phyloP scores from a whole-genome alignment of 1,284 basidiomycete species.

The Sporisorium exsertum region DNA sequence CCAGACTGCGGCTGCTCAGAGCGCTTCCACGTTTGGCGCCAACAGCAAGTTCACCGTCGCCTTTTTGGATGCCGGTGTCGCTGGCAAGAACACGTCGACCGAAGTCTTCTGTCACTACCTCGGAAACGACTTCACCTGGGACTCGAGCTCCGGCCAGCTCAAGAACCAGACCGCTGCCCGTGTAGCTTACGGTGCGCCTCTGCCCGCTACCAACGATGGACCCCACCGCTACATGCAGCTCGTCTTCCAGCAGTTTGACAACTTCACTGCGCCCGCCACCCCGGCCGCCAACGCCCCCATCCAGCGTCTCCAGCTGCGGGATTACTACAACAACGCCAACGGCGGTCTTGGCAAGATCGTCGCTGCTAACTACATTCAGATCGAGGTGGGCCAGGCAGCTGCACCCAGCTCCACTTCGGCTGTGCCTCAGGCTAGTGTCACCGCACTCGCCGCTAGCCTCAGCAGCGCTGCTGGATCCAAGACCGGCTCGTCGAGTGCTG shows the following conservation, averaged over 20 bases:
- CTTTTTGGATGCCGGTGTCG: constrained; percentile 47
- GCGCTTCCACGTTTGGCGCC: constrained; percentile 25
- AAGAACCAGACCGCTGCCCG: constrained; percentile 35
- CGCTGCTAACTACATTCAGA: constrained; percentile 58
- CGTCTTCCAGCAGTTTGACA: constrained; percentile 55
- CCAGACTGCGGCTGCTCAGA: constrained; percentile 31
- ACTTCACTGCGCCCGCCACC: constrained; percentile 48
- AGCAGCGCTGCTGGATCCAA: constrained; percentile 27
- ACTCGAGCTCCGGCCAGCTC: constrained; percentile 29
- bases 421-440: constrained; percentile 34
- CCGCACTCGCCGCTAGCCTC: constrained; percentile 42
- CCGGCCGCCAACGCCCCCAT: constrained; percentile 37
- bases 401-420: constrained; percentile 44
- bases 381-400: constrained; percentile 41
- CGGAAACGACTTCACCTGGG: constrained; percentile 47
- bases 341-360: constrained; percentile 55
- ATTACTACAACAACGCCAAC: constrained; percentile 50
- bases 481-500: constrained; percentile 18
- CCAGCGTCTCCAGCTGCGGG: constrained; percentile 26
- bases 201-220: constrained; percentile 48
- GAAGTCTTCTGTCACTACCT: constrained; percentile 50
- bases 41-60: constrained; percentile 46
- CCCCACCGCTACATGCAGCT: constrained; percentile 61
- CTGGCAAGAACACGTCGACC: constrained; percentile 41
- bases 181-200: constrained; percentile 48